These are phyloP conservation scores for Diaporthe destruens DNA, from an alignment of 2,329 filamentous ascomycete species.

Conservation along the genomic window DNA sequence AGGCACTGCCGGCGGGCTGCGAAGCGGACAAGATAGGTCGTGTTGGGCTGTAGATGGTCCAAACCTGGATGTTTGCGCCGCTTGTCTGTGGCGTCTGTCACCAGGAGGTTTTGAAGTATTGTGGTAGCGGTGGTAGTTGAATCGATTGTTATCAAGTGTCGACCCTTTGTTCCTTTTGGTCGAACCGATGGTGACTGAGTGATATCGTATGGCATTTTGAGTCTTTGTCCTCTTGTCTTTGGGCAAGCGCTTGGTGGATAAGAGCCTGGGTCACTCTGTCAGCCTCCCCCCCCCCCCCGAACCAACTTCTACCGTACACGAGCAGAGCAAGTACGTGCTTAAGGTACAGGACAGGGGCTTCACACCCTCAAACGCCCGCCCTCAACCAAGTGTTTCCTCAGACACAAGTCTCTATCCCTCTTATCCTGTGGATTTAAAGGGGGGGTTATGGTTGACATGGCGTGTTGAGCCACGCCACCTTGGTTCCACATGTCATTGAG, in stretches of 20 bases:
- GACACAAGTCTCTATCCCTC: not conserved
- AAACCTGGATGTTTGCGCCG: slow-evolving; percentile 19
- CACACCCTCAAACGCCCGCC: no score
- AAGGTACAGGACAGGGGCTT: not conserved
- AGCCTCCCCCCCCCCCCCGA: no score
- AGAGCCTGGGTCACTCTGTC: not conserved
- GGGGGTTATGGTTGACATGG: not conserved
- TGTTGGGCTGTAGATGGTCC: slow-evolving; percentile 6
- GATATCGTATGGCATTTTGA: not conserved
- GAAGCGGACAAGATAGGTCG: not conserved
- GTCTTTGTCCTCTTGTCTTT: not conserved
- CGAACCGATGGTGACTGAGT: not conserved
- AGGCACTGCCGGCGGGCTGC: slow-evolving; percentile 13
- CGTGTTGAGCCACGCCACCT: not conserved
- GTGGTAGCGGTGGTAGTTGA: slow-evolving; percentile 38
- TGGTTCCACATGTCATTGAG: no score
- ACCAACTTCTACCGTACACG: no score
- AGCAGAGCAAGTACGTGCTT: not conserved
- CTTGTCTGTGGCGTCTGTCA: slow-evolving; percentile 18
- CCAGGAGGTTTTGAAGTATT: slow-evolving; percentile 9
- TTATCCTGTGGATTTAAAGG: not conserved
- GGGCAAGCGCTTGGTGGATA: not conserved
- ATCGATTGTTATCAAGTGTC: slow-evolving; percentile 30
- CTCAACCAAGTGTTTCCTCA: not conserved
- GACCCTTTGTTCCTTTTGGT: not conserved